phyloP scores from a whole-genome alignment of 495 filamentous ascomycete species.

The Xylaria grammica region DNA sequence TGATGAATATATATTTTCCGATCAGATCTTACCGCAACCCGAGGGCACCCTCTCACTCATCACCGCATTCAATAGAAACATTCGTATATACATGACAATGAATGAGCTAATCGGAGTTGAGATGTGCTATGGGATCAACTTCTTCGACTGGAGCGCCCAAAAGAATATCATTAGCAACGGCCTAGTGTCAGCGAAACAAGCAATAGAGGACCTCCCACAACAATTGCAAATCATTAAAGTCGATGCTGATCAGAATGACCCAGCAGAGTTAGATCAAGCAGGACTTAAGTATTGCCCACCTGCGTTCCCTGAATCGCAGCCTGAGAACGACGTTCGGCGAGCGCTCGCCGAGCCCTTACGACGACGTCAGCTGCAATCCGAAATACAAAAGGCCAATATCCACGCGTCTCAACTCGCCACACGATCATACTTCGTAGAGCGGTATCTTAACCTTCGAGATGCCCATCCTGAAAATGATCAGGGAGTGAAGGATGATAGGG shows the following conservation, averaged over 20 bases:
- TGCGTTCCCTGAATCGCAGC: slow-evolving; percentile 36
- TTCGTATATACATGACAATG: slow-evolving; percentile 73
- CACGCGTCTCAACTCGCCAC: slow-evolving; percentile 76
- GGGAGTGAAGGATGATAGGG: slow-evolving; percentile 43
- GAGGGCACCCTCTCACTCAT: slow-evolving; percentile 64
- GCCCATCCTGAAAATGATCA: slow-evolving; percentile 43
- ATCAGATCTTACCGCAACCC: slow-evolving; percentile 68
- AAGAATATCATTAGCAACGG: slow-evolving; percentile 65
- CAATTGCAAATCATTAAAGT: slow-evolving; percentile 64
- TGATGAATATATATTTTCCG: slow-evolving; percentile 72
- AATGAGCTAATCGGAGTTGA: slow-evolving; percentile 71
- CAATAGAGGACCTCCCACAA: slow-evolving; percentile 62
- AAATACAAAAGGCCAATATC: slow-evolving; percentile 86
- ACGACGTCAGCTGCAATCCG: slow-evolving; percentile 68
- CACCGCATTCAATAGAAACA: slow-evolving; percentile 77
- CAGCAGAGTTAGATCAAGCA: slow-evolving; percentile 36
- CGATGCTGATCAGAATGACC: slow-evolving; percentile 31
- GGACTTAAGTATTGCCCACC: slow-evolving; percentile 46
- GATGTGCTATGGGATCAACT: slow-evolving; percentile 71
- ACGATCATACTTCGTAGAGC: slow-evolving; percentile 80
- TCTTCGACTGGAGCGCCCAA: slow-evolving; percentile 74
- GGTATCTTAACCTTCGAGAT: slow-evolving; percentile 72
- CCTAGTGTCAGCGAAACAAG: slow-evolving; percentile 63
- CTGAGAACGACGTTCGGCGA: slow-evolving; percentile 44
- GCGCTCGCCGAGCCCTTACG: slow-evolving; percentile 40